Base-by-base conservation (phyloP, 2,329 filamentous ascomycete genomes). In the Penicillium sp. region DNA sequence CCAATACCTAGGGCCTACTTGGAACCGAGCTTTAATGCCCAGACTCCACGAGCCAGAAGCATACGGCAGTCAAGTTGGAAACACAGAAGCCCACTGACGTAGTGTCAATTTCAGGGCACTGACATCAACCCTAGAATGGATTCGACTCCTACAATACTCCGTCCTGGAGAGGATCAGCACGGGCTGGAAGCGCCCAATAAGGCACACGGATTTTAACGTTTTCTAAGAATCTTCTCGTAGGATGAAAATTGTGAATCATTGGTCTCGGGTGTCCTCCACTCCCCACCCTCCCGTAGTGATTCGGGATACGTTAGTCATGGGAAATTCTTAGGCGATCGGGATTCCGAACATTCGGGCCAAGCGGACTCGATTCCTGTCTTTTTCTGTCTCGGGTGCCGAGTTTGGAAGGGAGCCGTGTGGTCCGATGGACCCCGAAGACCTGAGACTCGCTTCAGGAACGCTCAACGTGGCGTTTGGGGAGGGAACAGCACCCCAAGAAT, bases 301-400 rank as follows among this genome's bases (percentile, higher is more conserved):
- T n/a, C 25, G 45, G 45, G 3, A 48, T 22, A 19, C 19, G 28
- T 60, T 49, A 48, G 48, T 60, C 51, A 60, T 49, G 54, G 37
- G 49, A 57, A 60, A 35, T 38, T 16, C 19, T 28, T 22, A 37
- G 16, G 22, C 37, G 57, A 51, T 60, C 60, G 60, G 60, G 37
- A 58, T 58, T 58, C 57, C 60, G 60, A 55, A 28, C n/a, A 49
- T 35, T 63, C 58, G 60, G 60, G 54, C 57, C 33, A 40, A 25
- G 48, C 49, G 54, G 28, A 45, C 30, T 6, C 16, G 7, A 40
- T 22, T 49, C 11, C 4, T 4, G 11, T 43, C 22, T 25, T n/a
- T 3, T 19, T 11, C 28, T 19, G 28, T 42, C 33, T 42, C 46
- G 49, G 54, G 30, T 60, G 57, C 58, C 57, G 60, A 62, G 16